Percentiles rank a stretch among this genome's conserved stretches.
These are phyloP conservation scores for Xylaria sp. DNA, from an alignment of 2,329 filamentous ascomycete genomes.

Conservation along the genomic window DNA sequence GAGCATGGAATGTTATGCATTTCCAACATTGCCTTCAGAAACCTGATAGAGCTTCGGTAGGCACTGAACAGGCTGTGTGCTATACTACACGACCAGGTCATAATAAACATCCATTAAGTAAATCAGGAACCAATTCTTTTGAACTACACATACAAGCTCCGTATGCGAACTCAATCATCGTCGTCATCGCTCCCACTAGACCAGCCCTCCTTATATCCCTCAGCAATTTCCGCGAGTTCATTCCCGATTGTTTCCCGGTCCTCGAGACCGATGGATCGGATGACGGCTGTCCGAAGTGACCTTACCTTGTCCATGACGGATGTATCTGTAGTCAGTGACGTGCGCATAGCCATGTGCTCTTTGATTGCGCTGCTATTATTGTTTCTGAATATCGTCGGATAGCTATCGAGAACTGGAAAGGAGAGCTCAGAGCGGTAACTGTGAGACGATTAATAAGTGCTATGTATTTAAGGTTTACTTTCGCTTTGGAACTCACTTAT, in stretches of 20 bases:
- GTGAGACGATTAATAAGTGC: slow-evolving; percentile 18
- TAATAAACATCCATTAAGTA: neutral
- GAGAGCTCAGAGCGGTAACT: slow-evolving; percentile 67
- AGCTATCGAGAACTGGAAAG: slow-evolving; percentile 86
- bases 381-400: slow-evolving; percentile 76
- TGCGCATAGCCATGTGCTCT: slow-evolving; percentile 61
- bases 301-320: slow-evolving; percentile 77
- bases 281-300: slow-evolving; percentile 70
- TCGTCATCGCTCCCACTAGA: slow-evolving; percentile 78
- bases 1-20: neutral
- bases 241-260: slow-evolving; percentile 88
- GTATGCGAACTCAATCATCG: slow-evolving; percentile 53
- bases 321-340: slow-evolving; percentile 78
- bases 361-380: slow-evolving; percentile 52
- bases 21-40: neutral
- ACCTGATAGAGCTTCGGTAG: too few species aligned
- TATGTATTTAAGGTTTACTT: neutral
- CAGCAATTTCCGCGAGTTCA: slow-evolving; percentile 81
- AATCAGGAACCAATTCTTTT: slow-evolving; percentile 4
- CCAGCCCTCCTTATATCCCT: slow-evolving; percentile 92
- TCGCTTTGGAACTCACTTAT: slow-evolving; percentile 45
- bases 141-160: neutral
- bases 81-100: neutral
- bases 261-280: slow-evolving; percentile 73
- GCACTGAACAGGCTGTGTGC: neutral